A percentile compares a stretch with the other conserved stretches of the same genome.
These are phyloP conservation scores for Phlegmacium glaucopus DNA, from an alignment of 768 basidiomycete species.

Conservation along the genomic window DNA sequence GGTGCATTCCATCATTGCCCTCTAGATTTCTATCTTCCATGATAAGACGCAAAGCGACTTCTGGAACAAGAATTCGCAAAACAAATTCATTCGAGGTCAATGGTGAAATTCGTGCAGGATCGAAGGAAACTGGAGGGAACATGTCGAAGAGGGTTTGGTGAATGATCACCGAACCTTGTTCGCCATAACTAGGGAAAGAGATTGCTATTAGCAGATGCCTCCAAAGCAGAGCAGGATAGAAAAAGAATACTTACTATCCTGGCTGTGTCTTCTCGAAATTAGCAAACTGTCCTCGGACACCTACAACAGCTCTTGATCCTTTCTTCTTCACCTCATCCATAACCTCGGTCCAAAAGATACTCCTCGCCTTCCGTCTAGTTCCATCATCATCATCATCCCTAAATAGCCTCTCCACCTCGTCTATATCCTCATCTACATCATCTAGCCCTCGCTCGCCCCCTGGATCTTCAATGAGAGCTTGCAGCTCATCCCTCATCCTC, in stretches of 20 bases:
- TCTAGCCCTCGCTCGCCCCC: slow-evolving; percentile 19
- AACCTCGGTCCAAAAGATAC: slow-evolving; percentile 66
- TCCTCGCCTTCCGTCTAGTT: slow-evolving; percentile 9
- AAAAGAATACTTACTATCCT: slow-evolving; percentile 69
- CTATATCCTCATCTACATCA: slow-evolving; percentile 13
- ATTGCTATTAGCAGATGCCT: neutral
- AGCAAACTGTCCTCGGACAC: slow-evolving; percentile 71
- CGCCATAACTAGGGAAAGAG: slow-evolving; percentile 67
- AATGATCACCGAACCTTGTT: slow-evolving; percentile 79
- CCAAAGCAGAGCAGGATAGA: neutral
- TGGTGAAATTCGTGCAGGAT: slow-evolving; percentile 52
- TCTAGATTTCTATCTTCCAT: slow-evolving; percentile 62
- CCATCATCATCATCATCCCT: slow-evolving; percentile 1
- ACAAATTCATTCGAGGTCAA: slow-evolving; percentile 76
- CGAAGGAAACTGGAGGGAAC: slow-evolving; percentile 62
- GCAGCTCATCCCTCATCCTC: slow-evolving; percentile 43
- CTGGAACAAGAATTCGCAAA: slow-evolving; percentile 85
- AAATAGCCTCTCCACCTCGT: slow-evolving; percentile 11
- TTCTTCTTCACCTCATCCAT: slow-evolving; percentile 59
- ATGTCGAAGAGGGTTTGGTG: slow-evolving; percentile 71
- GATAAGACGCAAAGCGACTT: slow-evolving; percentile 80
- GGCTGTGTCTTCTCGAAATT: slow-evolving; percentile 83
- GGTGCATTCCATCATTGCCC: slow-evolving; percentile 31
- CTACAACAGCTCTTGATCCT: slow-evolving; percentile 62
- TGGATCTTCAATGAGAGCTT: slow-evolving; percentile 49